Evolutionary conservation across 176 grass and related monocot genomes (phyloP), one percentile per base, ranked within the genome.

Genomic region (Puccinellia tenuiflora): DNA sequence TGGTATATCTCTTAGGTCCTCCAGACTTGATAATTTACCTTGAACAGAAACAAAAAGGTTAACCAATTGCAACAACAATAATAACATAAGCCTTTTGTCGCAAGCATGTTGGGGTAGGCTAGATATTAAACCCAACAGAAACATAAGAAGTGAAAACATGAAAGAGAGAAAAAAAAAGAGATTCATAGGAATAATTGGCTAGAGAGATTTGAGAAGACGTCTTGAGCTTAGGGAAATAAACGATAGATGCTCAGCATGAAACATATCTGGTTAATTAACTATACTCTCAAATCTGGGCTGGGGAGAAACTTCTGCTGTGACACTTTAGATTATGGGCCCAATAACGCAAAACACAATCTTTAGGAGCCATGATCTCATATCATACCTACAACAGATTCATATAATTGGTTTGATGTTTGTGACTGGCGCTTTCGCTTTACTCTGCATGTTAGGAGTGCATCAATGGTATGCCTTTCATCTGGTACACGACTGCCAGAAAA

Each of bases 361-460:
- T 56, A 79, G n/a, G 53, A 77, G 14, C 59, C 54, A 78, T 43
- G 61, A 68, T 34, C 52, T 26, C 68, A 22, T 46, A 94, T 91
- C 85, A 86, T 83, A 73, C 69, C 83, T 85, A 64, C 89, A 24
- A 54, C 78, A 70, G 85, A 15, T 88, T 84, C 78, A 89, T 48
- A 26, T 57, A 76, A 35, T 39, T 74, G 84, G 30, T 76, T 83
- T 38, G 48, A 83, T 81, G 66, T 81, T 85, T 73, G 35, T 14
- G 46, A 52, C 48, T 88, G 83, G 34, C 85, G 89, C 78, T 96
- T 92, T 93, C 93, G 75, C 84, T 96, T 98, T 56, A 92, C 55
- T 96, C 82, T 95, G 84, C 89, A 96, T 86, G 96, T 90, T 87
- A 98, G 89, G 20, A 96, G 91, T 25, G 85, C 91, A 85, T 98